Percentiles rank a stretch among this genome's conserved stretches.
Conservation (phyloP, 768 basidiomycete genomes). For the Phaffia tasmanica region DNA sequence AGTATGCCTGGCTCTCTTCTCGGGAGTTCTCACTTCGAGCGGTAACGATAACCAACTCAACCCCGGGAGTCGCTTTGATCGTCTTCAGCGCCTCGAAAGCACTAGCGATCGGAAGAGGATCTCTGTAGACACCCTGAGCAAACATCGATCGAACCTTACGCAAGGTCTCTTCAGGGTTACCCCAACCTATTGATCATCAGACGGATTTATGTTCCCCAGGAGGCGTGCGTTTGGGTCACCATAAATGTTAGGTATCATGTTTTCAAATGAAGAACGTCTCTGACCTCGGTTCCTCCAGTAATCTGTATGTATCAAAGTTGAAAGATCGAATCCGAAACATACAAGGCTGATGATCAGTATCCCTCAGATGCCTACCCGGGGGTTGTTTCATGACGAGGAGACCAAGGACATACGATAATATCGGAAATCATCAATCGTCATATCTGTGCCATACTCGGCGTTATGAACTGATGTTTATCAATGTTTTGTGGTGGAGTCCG, state of each 20-base stretch:
- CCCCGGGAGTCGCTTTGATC: not conserved
- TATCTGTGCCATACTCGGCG: constrained; percentile 9
- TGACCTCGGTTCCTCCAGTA: constrained; percentile 21
- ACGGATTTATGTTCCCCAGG: not conserved
- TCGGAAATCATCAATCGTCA: constrained; percentile 17
- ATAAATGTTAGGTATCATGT: not conserved
- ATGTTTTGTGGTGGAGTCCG: not conserved
- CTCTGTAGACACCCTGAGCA: constrained; percentile 6
- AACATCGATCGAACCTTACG: constrained; percentile 5
- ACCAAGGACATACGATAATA: constrained; percentile 5
- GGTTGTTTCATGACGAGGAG: not conserved
- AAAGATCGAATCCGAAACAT: not conserved
- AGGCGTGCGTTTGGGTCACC: too few species aligned
- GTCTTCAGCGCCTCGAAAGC: constrained; percentile 6
- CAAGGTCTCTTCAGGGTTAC: not conserved
- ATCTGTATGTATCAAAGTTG: not conserved
- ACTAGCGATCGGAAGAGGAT: constrained; percentile 5
- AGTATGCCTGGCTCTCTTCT: not conserved
- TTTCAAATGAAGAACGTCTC: not conserved
- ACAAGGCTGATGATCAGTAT: not conserved
- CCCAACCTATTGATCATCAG: not conserved
- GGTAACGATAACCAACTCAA: constrained; percentile 20
- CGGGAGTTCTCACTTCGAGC: constrained; percentile 15
- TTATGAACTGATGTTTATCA: constrained; percentile 11
- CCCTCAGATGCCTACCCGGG: not conserved